Percentiles rank a stretch among this genome's conserved stretches.
phyloP scores from a whole-genome alignment of 2,329 filamentous ascomycete genomes.

The Scedosporium minutisporum region DNA sequence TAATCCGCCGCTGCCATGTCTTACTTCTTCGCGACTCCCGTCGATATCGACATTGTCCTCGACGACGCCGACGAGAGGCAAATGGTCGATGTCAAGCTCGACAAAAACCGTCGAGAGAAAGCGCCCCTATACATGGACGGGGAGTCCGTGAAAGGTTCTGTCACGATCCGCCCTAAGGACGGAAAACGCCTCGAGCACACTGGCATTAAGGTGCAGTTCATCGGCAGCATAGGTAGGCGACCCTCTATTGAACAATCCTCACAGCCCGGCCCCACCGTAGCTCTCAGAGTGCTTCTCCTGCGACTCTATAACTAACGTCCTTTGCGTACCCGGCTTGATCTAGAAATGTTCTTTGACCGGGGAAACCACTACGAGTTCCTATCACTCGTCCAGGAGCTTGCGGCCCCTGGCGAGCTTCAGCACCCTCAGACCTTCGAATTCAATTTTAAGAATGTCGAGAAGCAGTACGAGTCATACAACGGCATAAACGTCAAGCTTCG shows the following conservation, averaged over 20 bases:
- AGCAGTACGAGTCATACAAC: conserved; percentile 99
- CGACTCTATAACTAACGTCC: neutral
- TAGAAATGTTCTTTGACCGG: conserved; percentile 99
- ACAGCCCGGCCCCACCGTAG: neutral
- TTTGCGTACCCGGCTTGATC: neutral
- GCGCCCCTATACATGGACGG: conserved; percentile 96
- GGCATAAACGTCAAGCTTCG: conserved; percentile 99
- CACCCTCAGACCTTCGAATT: conserved; percentile 98
- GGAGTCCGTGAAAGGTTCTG: conserved; percentile 92
- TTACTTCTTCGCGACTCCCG: conserved; percentile 94
- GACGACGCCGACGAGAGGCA: conserved; percentile 89
- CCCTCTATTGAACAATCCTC: neutral
- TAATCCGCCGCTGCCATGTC: conserved; percentile 55
- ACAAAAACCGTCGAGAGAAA: conserved; percentile 96
- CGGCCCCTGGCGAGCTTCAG: conserved; percentile 92
- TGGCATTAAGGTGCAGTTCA: conserved; percentile 99
- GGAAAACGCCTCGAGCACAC: conserved; percentile 96
- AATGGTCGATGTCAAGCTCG: conserved; percentile 95
- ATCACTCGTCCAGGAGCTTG: conserved; percentile 90
- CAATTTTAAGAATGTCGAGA: conserved; percentile 99
- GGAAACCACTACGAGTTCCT: conserved; percentile 99
- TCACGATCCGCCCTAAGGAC: conserved; percentile 93
- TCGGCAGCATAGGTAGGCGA: conserved; percentile 81
- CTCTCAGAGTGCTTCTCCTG: neutral
- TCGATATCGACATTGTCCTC: conserved; percentile 98